phyloP scores from a whole-genome alignment of 495 filamentous ascomycete genomes.

The Penicillium malachiteum region DNA sequence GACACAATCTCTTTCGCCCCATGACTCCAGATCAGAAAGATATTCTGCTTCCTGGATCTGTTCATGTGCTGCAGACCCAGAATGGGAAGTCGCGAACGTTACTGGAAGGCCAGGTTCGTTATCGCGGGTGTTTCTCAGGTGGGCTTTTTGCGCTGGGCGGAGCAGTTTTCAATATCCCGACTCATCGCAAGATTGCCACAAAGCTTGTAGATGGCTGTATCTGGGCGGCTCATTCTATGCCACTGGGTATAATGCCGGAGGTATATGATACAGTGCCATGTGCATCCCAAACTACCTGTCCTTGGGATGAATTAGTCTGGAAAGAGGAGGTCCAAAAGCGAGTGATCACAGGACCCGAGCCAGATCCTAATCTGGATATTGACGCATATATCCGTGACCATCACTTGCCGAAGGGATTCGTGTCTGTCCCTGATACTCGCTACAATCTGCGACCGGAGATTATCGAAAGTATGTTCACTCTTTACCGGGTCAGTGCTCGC shows the following conservation, averaged over 20 bases:
- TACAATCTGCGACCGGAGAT: slow-evolving; percentile 53
- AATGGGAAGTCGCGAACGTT: slow-evolving; percentile 16
- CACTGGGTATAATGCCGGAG: slow-evolving; percentile 48
- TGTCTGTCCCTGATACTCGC: slow-evolving; percentile 32
- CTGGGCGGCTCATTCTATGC: slow-evolving; percentile 63
- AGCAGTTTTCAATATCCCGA: slow-evolving; percentile 63
- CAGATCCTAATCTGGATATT: slow-evolving; percentile 7
- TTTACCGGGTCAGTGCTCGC: slow-evolving; percentile 64
- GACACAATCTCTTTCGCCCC: slow-evolving; percentile 46
- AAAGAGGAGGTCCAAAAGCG: slow-evolving; percentile 27
- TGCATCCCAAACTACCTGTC: slow-evolving; percentile 29
- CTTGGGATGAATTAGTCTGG: slow-evolving; percentile 40
- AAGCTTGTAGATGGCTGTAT: slow-evolving; percentile 81
- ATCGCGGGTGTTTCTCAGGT: slow-evolving; percentile 80
- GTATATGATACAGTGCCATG: slow-evolving; percentile 37
- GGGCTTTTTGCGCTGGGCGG: slow-evolving; percentile 82
- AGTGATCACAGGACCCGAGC: slow-evolving; percentile 8
- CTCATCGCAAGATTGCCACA: slow-evolving; percentile 67
- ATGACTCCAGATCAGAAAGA: slow-evolving; percentile 37
- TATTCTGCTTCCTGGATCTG: slow-evolving; percentile 39
- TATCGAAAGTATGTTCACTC: slow-evolving; percentile 60
- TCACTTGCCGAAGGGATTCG: slow-evolving; percentile 35
- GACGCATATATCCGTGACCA: slow-evolving; percentile 26
- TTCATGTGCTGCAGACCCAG: slow-evolving; percentile 13
- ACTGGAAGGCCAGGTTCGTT: slow-evolving; percentile 42